These are phyloP conservation scores for Lathyrus oleraceus DNA, from an alignment of 306 rosid species.

Conservation along the genomic window DNA sequence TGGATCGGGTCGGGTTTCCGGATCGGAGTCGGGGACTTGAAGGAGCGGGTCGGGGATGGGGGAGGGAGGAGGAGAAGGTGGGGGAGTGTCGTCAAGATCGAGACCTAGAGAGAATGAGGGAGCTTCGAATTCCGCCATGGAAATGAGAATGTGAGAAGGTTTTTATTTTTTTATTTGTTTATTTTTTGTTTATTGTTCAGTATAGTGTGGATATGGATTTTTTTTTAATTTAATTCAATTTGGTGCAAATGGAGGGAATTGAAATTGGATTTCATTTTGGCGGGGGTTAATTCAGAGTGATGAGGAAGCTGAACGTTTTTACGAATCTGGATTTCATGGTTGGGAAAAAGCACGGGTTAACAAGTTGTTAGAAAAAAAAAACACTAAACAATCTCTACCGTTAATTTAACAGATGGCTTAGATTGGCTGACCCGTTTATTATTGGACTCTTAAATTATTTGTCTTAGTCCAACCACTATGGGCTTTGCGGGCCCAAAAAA, in stretches of 20 bases:
- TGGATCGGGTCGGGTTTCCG: slow-evolving; percentile 38
- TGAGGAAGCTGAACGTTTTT: not conserved
- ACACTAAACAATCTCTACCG: too few relatives aligned
- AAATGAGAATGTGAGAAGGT: not conserved
- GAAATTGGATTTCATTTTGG: not conserved
- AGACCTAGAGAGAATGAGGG: slow-evolving; percentile 87
- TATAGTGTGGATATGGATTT: not conserved
- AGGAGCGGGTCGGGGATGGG: slow-evolving; percentile 25
- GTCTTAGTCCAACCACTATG: too few relatives aligned
- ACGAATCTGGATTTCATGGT: too few relatives aligned
- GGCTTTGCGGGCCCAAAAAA: too few relatives aligned
- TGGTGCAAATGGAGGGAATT: not conserved
- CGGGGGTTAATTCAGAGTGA: not conserved
- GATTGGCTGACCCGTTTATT: too few relatives aligned
- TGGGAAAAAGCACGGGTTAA: too few relatives aligned
- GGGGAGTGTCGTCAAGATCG: slow-evolving; percentile 51
- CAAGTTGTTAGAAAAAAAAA: too few relatives aligned
- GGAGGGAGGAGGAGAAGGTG: slow-evolving; percentile 30
- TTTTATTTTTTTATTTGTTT: slow-evolving; percentile 41
- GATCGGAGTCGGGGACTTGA: slow-evolving; percentile 43
- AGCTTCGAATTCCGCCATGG: slow-evolving; percentile 60
- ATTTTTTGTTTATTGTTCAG: not conserved
- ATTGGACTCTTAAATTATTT: too few relatives aligned
- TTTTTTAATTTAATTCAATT: not conserved
- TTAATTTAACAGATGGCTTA: too few relatives aligned